Conservation (phyloP, 805 yeast species). For the Metschnikowia borealis region DNA sequence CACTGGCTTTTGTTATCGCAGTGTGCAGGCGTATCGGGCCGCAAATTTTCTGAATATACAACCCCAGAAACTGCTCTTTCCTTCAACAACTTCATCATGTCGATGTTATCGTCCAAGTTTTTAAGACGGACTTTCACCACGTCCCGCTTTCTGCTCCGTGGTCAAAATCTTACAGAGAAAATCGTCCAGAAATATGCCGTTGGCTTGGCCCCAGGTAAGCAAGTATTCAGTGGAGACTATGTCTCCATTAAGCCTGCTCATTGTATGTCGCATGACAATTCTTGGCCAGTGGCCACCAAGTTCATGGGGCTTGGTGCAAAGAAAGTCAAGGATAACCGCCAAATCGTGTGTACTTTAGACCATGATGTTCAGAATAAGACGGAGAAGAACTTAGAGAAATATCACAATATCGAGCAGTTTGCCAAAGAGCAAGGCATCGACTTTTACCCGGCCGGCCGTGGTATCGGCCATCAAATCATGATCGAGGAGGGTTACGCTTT, state of each 20-base stretch:
- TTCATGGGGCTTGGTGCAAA: slow-evolving; percentile 93
- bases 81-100: slow-evolving; percentile 5
- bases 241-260: slow-evolving; percentile 93
- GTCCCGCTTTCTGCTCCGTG: slow-evolving; percentile 23
- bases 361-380: slow-evolving; percentile 96
- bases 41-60: background rate
- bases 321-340: slow-evolving; percentile 76
- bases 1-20: slow-evolving; percentile 15
- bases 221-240: slow-evolving; percentile 86
- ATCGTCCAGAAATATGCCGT: slow-evolving; percentile 93
- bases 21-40: slow-evolving; percentile 11
- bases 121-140: slow-evolving; percentile 16
- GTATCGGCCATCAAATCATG: slow-evolving; percentile 99
- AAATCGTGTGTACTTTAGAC: slow-evolving; percentile 93
- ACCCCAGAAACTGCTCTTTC: background rate
- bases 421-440: slow-evolving; percentile 90
- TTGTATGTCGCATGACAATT: slow-evolving; percentile 98
- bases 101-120: slow-evolving; percentile 9
- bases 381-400: slow-evolving; percentile 84
- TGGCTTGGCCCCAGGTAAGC: slow-evolving; percentile 70
- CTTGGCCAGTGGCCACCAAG: slow-evolving; percentile 98
- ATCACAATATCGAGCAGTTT: slow-evolving; percentile 81
- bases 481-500: slow-evolving; percentile 98
- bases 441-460: slow-evolving; percentile 98
- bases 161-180: slow-evolving; percentile 92